Evolutionary conservation across 305 asterid species (phyloP), one percentile per base, ranked within the genome.

Genomic region (Nicotiana rustica): DNA sequence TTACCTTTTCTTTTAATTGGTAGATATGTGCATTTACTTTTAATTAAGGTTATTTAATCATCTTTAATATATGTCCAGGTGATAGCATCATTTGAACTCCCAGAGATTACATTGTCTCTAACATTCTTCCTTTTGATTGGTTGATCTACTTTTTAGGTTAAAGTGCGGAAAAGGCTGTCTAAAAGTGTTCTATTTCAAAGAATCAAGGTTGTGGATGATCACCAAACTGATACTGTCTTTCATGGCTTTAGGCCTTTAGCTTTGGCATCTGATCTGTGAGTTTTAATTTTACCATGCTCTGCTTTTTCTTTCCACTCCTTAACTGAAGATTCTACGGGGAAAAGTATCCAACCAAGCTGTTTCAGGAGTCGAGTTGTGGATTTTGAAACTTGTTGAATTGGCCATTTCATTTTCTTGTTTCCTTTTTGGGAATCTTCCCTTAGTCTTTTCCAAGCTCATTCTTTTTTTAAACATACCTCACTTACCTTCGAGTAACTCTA

Each of bases 181-280:
- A 90, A 81, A 79, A 89, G 91, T 82, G 96, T 85, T 77, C 97
- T 94, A 84, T 83, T 88, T 76, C 92, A 91, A 89, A 91, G 98
- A 89, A 85, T 85, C 77, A 93, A 93, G 92, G 92, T 95, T 44
- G 85, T 94, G 55, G 92, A 89, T 70, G 90, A 91, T 82, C 84
- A 87, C 82, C 92, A 87, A 81, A 82, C 91, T 77, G 94, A 90
- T 87, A 84, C 80, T 36, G 93, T 94, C 44, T 91, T 94, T 86
- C 95, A 85, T 77, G 91, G 94, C 85, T 92, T 92, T 84, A 92
- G 89, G 86, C 96, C 99, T 18, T 89, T 91, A 35, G 98, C 96
- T 88, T 59, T 60, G 87, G 83, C 68, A 64, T 75, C 84, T 66
- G 90, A 73, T 73, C 44, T 73, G 79, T 73, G 79, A 73, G 79